A percentile compares a stretch with the other conserved stretches of the same genome.
Conservation (phyloP, 208 protist species). For the Acanthamoeba lenticulata region DNA sequence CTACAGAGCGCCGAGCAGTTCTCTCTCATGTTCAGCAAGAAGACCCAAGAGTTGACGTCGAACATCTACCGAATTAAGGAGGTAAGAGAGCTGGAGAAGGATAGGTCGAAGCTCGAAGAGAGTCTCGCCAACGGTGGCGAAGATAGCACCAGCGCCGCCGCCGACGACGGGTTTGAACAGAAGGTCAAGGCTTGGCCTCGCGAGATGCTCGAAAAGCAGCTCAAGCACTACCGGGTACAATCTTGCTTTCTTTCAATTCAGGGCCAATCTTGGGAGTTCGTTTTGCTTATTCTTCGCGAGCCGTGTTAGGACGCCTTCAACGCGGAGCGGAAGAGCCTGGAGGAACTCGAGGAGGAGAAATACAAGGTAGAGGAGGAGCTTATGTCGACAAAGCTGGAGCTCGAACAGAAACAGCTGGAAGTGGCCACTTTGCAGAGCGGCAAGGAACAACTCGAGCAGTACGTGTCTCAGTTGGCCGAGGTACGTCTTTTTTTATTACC, state of each 20-base stretch:
- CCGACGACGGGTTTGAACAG: constrained; percentile 24
- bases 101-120: background rate
- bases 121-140: background rate
- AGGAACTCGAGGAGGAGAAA: constrained; percentile 46
- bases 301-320: background rate
- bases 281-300: background rate
- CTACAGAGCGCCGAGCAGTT: constrained; percentile 29
- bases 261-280: background rate
- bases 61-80: constrained; percentile 20
- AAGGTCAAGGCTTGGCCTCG: constrained; percentile 33
- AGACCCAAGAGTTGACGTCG: background rate
- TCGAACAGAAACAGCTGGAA: constrained; percentile 38
- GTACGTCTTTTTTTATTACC: too few relatives aligned
- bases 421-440: constrained; percentile 27
- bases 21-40: constrained; percentile 5
- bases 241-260: background rate
- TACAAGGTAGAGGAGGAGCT: constrained; percentile 34
- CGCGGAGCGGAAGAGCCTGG: constrained; percentile 27
- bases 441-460: constrained; percentile 49
- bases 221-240: constrained; percentile 8
- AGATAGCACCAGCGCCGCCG: background rate
- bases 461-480: constrained; percentile 33
- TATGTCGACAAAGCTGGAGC: constrained; percentile 37
- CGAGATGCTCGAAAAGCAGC: constrained; percentile 34
- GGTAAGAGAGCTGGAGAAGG: constrained; percentile 28